These are phyloP conservation scores for Akanthomyces muscarius DNA, from an alignment of 2,329 filamentous ascomycete genomes.

Conservation along the genomic window DNA sequence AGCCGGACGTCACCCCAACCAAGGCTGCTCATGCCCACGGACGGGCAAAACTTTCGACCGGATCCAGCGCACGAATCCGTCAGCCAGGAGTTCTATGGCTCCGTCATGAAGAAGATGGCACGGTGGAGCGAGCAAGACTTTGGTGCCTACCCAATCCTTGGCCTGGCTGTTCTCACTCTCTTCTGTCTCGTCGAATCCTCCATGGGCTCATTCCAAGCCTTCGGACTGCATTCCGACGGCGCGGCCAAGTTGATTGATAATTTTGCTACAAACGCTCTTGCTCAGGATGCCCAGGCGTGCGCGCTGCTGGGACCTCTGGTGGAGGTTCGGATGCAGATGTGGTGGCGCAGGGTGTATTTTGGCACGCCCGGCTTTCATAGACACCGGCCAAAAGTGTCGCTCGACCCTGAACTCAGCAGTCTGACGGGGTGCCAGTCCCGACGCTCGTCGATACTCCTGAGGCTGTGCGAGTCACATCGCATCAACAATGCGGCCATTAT, in stretches of 20 bases:
- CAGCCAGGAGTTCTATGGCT: constrained; percentile 18
- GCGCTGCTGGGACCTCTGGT: constrained; percentile 21
- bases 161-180: constrained; percentile 20
- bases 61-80: constrained; percentile 14
- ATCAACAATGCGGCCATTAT: constrained; percentile 15
- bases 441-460: constrained; percentile 10
- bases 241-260: constrained; percentile 2
- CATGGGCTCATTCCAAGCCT: constrained; percentile 24
- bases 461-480: constrained; percentile 18
- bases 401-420: neutral
- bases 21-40: neutral
- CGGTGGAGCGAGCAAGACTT: constrained; percentile 17
- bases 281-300: neutral
- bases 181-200: constrained; percentile 25
- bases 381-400: neutral
- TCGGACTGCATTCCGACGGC: constrained; percentile 19
- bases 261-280: neutral
- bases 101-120: constrained; percentile 17
- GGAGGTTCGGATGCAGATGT: constrained; percentile 23
- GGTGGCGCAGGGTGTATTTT: constrained; percentile 25
- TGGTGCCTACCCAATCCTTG: constrained; percentile 4
- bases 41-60: constrained; percentile 6
- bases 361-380: constrained; percentile 20
- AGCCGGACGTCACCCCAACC: constrained; percentile 13
- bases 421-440: neutral